These are phyloP conservation scores for Leccinellum albellum DNA, from an alignment of 768 basidiomycete genomes.

Conservation along the genomic window DNA sequence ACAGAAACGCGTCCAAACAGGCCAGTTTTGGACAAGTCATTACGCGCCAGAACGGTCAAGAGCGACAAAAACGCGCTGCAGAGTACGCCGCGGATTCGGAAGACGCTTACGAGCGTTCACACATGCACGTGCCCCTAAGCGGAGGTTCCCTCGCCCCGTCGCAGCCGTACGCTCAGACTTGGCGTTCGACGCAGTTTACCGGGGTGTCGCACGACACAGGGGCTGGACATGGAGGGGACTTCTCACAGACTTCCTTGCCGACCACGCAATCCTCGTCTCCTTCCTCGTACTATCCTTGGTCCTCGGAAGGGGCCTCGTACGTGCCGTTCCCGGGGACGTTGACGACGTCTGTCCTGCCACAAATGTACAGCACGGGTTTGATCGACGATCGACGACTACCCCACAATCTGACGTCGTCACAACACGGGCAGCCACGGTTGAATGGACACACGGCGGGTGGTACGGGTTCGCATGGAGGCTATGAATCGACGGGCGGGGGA, in stretches of 20 bases:
- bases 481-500: constrained; percentile 18
- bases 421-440: constrained; percentile 17
- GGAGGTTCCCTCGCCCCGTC: constrained; percentile 3
- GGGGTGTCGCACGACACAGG: constrained; percentile 5
- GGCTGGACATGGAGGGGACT: constrained; percentile 10
- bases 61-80: constrained; percentile 58
- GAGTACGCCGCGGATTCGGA: constrained; percentile 46
- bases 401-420: constrained; percentile 10
- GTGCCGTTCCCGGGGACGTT: constrained; percentile 44
- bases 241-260: constrained; percentile 5
- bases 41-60: constrained; percentile 19
- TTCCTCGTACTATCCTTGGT: constrained; percentile 46
- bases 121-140: constrained; percentile 10
- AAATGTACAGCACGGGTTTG: constrained; percentile 71
- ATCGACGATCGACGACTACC: constrained; percentile 45
- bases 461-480: constrained; percentile 15
- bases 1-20: constrained; percentile 4
- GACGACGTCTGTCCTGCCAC: constrained; percentile 71
- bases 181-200: constrained; percentile 27
- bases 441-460: constrained; percentile 12
- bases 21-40: constrained; percentile 8
- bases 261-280: constrained; percentile 21
- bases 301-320: constrained; percentile 29
- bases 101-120: constrained; percentile 24
- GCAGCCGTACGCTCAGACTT: constrained; percentile 26